phyloP scores from a whole-genome alignment of 208 protist genomes.

The Trypanosoma conorhini region DNA sequence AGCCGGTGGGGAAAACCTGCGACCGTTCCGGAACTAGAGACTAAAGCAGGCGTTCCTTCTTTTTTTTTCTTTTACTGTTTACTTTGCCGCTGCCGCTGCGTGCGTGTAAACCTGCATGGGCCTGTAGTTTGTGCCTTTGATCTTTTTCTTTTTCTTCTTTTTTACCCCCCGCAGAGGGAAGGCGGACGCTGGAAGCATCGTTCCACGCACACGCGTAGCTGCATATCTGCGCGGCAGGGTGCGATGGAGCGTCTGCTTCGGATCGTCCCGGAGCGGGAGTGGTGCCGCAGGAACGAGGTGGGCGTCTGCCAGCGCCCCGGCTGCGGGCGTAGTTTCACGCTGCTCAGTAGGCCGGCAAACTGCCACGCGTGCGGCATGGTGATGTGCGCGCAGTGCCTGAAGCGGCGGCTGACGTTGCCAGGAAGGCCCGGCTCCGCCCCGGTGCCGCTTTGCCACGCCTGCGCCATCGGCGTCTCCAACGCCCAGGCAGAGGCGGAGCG shows the following conservation, averaged over 20 bases:
- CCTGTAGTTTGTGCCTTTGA: neutral
- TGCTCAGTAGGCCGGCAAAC: slow-evolving; percentile 40
- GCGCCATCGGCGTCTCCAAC: slow-evolving; percentile 39
- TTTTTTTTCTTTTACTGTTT: neutral
- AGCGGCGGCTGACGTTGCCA: slow-evolving; percentile 43
- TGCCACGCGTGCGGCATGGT: slow-evolving; percentile 62
- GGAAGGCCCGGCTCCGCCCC: slow-evolving; percentile 35
- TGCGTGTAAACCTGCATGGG: slow-evolving; percentile 1
- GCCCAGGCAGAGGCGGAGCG: slow-evolving; percentile 44
- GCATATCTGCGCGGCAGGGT: neutral
- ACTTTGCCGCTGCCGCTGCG: neutral
- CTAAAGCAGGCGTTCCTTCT: neutral
- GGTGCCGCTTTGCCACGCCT: slow-evolving; percentile 52
- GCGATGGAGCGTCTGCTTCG: slow-evolving; percentile 24
- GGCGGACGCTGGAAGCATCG: neutral
- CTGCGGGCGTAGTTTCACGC: slow-evolving; percentile 49
- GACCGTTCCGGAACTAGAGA: too few species aligned
- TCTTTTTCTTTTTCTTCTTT: neutral
- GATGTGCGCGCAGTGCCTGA: slow-evolving; percentile 52
- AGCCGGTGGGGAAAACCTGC: too few species aligned
- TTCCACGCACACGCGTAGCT: slow-evolving; percentile 1
- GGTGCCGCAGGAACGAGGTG: slow-evolving; percentile 31
- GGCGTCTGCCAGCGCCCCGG: slow-evolving; percentile 29
- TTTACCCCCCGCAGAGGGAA: neutral
- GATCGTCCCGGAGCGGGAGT: slow-evolving; percentile 43